Evolutionary conservation across 1,139 yeast species (phyloP).

Genomic region (Zhuliangozyma blackwelliae): DNA sequence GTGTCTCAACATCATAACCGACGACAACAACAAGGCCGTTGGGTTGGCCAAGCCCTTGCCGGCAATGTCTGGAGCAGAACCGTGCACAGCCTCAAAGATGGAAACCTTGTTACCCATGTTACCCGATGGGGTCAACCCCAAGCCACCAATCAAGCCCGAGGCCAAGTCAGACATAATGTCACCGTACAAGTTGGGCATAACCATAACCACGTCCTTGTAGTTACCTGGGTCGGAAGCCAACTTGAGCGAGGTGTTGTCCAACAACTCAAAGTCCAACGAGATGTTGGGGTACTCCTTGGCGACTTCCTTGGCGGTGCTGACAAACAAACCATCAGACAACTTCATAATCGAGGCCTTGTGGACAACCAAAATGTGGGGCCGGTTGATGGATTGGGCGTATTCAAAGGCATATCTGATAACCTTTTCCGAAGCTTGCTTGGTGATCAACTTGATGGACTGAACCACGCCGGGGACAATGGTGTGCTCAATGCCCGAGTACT

Average conservation of each 20-base stretch:
- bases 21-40: conserved; percentile 90
- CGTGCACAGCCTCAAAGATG: conserved; percentile 98
- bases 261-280: conserved; percentile 75
- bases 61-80: conserved; percentile 98
- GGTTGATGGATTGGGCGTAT: conserved; percentile 85
- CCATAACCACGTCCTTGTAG: conserved; percentile 83
- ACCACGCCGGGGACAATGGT: conserved; percentile 97
- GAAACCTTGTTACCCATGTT: conserved; percentile 98
- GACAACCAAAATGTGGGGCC: conserved; percentile 88
- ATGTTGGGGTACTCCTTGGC: conserved; percentile 91
- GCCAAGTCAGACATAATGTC: conserved; percentile 96
- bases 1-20: conserved; percentile 99
- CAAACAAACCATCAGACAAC: conserved; percentile 95
- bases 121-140: conserved; percentile 98
- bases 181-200: conserved; percentile 99
- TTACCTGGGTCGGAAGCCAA: conserved; percentile 85
- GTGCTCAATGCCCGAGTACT: conserved; percentile 98
- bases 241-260: conserved; percentile 92
- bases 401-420: conserved; percentile 96
- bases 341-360: conserved; percentile 99
- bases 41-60: conserved; percentile 99
- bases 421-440: conserved; percentile 93
- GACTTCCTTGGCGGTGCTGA: conserved; percentile 83
- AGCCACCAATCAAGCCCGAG: conserved; percentile 96
- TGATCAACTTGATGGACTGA: conserved; percentile 94